Evolutionary conservation across 2,329 filamentous ascomycete genomes (phyloP), one percentile per base, ranked within the genome.

Genomic region (Tricladium varicosporioides): DNA sequence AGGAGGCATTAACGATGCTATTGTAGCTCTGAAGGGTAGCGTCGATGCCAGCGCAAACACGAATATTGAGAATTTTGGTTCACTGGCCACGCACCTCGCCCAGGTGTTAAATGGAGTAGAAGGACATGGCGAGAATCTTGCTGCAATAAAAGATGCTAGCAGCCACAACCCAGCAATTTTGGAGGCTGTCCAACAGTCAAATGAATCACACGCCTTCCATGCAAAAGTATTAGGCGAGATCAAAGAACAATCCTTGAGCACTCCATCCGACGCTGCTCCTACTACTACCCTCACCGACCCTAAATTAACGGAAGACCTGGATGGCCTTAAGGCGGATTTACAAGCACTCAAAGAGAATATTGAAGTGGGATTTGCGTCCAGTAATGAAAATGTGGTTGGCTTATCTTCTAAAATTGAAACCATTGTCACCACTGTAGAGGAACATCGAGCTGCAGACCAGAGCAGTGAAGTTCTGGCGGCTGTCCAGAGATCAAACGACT

Each of bases 401-500:
- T 46, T 68, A 15, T 60, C 58, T 15, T 36, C 60, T 1, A 69
- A 66, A 52, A 57, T 69, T 22, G 63, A 68, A 19, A 60, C 32
- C 33, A 59, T 66, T 15, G 50, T 65, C 1, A 55, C 57, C 13
- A 56, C 62, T n/a, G 51, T 68, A 18, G 65, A 67, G 55, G 57
- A 42, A 14, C 58, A 62, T 13, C 57, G 57, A 22, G 50, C 56
- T 27, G 59, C 51, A n/a, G 59, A 65, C 43, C 40, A 60, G 46
- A 59, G 56, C 54, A 47, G 53, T 13, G 65, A 68, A n/a, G 61
- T 69, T 4, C 53, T 68, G 33, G 59, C 66, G 13, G 66, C 62
- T 48, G 57, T 69, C 15, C 56, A 66, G 22, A 59, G 63, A 53
- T 64, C 61, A 4, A 67, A 68, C n/a, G 64, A 67, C 7, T 63